phyloP scores from a whole-genome alignment of 176 grass and related monocot genomes.

The Pontederia crassipes region DNA sequence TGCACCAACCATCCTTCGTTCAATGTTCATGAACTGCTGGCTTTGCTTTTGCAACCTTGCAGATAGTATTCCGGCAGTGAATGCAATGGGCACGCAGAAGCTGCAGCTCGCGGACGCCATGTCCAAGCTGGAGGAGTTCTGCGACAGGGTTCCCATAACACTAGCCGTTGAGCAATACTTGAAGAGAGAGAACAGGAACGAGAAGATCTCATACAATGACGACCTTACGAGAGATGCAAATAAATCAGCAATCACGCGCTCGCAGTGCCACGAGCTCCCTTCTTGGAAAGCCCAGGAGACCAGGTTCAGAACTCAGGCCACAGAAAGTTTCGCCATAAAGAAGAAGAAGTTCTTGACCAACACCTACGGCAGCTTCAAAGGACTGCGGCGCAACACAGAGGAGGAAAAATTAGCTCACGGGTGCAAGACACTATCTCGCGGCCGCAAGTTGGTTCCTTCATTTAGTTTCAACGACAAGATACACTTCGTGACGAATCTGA shows the following conservation, averaged over 20 bases:
- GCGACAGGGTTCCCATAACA: constrained; percentile 37
- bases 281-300: constrained; percentile 31
- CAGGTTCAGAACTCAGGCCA: constrained; percentile 29
- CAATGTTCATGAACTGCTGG: neutral
- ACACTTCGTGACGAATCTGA: constrained; percentile 30
- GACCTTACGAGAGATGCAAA: constrained; percentile 5
- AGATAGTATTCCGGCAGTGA: constrained; percentile 23
- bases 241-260: constrained; percentile 1
- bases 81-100: constrained; percentile 33
- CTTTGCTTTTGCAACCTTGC: neutral
- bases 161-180: constrained; percentile 52
- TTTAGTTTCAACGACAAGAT: constrained; percentile 85
- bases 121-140: constrained; percentile 40
- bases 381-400: constrained; percentile 35
- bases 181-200: constrained; percentile 44
- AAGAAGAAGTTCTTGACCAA: constrained; percentile 26
- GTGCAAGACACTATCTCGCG: constrained; percentile 38
- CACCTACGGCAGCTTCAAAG: constrained; percentile 47
- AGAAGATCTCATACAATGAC: constrained; percentile 1
- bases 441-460: constrained; percentile 63
- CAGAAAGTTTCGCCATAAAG: constrained; percentile 18
- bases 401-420: constrained; percentile 33
- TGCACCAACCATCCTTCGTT: neutral
- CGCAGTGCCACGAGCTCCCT: constrained; percentile 12
- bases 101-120: constrained; percentile 46